Base-by-base conservation (phyloP, 2,329 filamentous ascomycete species). In the Trichoderma semiorbis region DNA sequence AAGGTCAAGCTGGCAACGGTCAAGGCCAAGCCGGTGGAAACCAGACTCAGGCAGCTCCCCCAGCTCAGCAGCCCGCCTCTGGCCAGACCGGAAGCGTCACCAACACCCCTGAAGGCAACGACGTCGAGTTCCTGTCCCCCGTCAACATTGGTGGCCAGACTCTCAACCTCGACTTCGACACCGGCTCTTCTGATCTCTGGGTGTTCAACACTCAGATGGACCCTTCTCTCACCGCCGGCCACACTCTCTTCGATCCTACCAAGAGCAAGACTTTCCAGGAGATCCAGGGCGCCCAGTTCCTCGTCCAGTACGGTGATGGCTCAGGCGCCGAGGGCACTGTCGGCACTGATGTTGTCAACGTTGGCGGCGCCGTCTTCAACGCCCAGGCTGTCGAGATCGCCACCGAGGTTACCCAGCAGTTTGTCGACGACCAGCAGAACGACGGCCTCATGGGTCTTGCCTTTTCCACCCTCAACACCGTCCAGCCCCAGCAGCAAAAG, bases 131-230 rank as follows among this genome's bases (percentile, higher is more conserved):
- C 77, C 83, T 93, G 7, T 87, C 90, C 0, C 90, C 90, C 0
- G 89, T 93, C 67, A 86, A 79, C n/a, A 87, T 94, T 74, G 92
- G 92, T 72, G 90, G 89, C 6, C 91, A 93, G 81, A 86, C 85
- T 5, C 77, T 94, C 71, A 88, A 90, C 77, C 82, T 94, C 78
- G 89, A 93, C 79, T 92, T 94, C 78, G 92, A 94, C 80, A 91
- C 90, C n/a, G 92, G 92, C 71, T 93, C 91, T 2, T 88, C 91
- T 14, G 92, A 93, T 80, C 85, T 93, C 83, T 94, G 91, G 91
- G 87, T 92, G 26, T 92, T 93, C 83, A 92, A 87, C 82, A 89
- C 87, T 18, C 78, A 85, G 69, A 85, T 93, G 47, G 78, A 85
- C 1, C 69, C 81, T 1, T 72, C 78, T 6, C 74, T 83, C 60